phyloP scores from a whole-genome alignment of 805 yeast species.

The Candida anglica region DNA sequence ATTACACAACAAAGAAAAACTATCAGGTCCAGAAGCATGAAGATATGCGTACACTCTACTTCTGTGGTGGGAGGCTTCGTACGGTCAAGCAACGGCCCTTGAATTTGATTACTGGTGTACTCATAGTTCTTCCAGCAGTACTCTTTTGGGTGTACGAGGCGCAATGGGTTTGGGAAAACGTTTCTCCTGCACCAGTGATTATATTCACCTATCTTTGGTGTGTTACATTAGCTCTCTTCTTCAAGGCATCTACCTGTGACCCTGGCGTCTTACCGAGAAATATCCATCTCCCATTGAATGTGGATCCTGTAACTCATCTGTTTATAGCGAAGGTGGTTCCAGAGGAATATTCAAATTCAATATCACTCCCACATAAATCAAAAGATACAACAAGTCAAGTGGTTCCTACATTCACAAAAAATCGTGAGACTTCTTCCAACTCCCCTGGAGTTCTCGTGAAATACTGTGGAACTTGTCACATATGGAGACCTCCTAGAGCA shows the following conservation, averaged over 20 bases:
- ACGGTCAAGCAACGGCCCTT: slow-evolving; percentile 39
- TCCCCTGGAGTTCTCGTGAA: slow-evolving; percentile 46
- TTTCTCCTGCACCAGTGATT: slow-evolving; percentile 54
- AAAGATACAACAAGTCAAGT: not conserved
- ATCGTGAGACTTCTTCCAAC: not conserved
- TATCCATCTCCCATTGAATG: slow-evolving; percentile 45
- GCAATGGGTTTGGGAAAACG: slow-evolving; percentile 52
- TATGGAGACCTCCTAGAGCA: slow-evolving; percentile 71
- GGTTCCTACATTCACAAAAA: not conserved
- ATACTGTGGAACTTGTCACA: slow-evolving; percentile 51
- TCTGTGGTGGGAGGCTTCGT: slow-evolving; percentile 65
- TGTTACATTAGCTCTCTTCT: slow-evolving; percentile 42
- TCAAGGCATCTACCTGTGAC: slow-evolving; percentile 56
- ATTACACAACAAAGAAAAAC: slow-evolving; percentile 19
- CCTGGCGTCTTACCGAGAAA: slow-evolving; percentile 72
- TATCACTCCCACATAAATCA: slow-evolving; percentile 45
- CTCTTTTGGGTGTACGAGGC: slow-evolving; percentile 47
- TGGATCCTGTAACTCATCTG: too few species aligned
- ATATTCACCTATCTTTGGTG: slow-evolving; percentile 58
- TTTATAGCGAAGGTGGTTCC: slow-evolving; percentile 38
- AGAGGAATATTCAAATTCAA: slow-evolving; percentile 50
- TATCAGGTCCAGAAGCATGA: slow-evolving; percentile 40
- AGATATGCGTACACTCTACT: slow-evolving; percentile 38
- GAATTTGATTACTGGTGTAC: slow-evolving; percentile 29
- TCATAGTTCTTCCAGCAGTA: slow-evolving; percentile 43